Evolutionary conservation across 768 basidiomycete species (phyloP), one percentile per base, ranked within the genome.

Genomic region (Suillus occidentalis): DNA sequence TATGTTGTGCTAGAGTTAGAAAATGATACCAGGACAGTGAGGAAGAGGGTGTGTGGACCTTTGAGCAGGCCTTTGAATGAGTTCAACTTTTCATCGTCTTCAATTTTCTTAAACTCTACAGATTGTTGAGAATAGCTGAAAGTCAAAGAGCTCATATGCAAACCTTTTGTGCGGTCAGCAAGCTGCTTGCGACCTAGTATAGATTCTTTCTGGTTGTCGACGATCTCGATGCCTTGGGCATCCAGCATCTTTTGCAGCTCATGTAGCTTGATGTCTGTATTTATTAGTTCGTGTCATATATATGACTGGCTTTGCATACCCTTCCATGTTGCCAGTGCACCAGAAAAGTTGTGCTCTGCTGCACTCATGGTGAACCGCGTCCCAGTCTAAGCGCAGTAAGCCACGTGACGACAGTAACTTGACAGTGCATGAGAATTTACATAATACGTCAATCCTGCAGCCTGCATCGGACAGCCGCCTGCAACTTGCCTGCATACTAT

Each of bases 151-250:
- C 0, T 28, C 7, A 58, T 52, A 60, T 37, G 70, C 75, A n/a
- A n/a, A 92, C 97, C 97, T 82, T 97, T 93, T 0, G 97, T 99
- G 75, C 92, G 90, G 79, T 99, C 97, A 1, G 97, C 94, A 25
- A 99, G 83, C 62, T 89, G 91, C 77, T 98, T 99, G 50, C 97
- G 85, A 12, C 95, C 95, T 3, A 99, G 83, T 53, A 98, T 84
- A 68, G 92, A 94, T 81, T 99, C 97, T 81, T 98, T 99, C 83
- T 98, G 96, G 79, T 96, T 96, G 83, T 99, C 95, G 25, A 99
- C 96, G 16, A 99, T 84, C 77, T 99, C 96, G 40, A 98, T 84
- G 5, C 95, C 96, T 66, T 98, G 97, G 7, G 85, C 82, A 77
- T 99, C 96, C 58, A 99, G 86, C 5, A 89, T 90, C 80, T 94